Conservation (phyloP, 768 basidiomycete species). For the Mycena filopes region DNA sequence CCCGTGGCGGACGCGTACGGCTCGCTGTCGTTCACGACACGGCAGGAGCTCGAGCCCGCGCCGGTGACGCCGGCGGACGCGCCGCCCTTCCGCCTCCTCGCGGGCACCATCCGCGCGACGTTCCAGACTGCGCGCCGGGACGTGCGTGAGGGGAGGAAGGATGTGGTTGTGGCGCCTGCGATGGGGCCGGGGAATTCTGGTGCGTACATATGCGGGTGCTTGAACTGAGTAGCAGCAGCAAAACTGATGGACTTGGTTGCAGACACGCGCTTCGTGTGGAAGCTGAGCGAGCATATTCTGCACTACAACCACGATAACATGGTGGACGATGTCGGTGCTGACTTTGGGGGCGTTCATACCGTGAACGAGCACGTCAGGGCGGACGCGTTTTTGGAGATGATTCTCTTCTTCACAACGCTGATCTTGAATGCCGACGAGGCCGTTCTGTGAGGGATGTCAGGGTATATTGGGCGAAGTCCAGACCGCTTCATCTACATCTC, state of each 20-base stretch:
- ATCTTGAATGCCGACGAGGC: slow-evolving; percentile 52
- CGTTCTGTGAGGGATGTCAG: too few species aligned
- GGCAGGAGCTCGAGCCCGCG: slow-evolving; percentile 56
- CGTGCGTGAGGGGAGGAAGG: neutral
- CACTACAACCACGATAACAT: slow-evolving; percentile 53
- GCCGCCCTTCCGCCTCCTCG: slow-evolving; percentile 45
- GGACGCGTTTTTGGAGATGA: slow-evolving; percentile 47
- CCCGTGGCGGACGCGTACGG: slow-evolving; percentile 35
- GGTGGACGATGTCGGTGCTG: slow-evolving; percentile 30
- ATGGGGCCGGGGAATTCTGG: slow-evolving; percentile 49
- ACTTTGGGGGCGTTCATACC: slow-evolving; percentile 49
- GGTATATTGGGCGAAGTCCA: too few species aligned
- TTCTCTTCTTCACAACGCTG: slow-evolving; percentile 35
- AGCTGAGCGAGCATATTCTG: slow-evolving; percentile 52
- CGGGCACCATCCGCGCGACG: slow-evolving; percentile 53
- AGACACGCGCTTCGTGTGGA: slow-evolving; percentile 50
- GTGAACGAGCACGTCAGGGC: slow-evolving; percentile 54
- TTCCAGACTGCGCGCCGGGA: slow-evolving; percentile 42
- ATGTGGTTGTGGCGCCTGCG: slow-evolving; percentile 38
- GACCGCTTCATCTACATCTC: too few species aligned
- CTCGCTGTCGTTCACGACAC: slow-evolving; percentile 46
- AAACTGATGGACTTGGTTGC: too few species aligned
- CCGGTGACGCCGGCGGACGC: slow-evolving; percentile 48
- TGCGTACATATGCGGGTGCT: too few species aligned
- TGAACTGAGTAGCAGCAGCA: neutral